Evolutionary conservation across 164 flowering plant species (phyloP).

Genomic region (Euptelea pleiosperma): DNA sequence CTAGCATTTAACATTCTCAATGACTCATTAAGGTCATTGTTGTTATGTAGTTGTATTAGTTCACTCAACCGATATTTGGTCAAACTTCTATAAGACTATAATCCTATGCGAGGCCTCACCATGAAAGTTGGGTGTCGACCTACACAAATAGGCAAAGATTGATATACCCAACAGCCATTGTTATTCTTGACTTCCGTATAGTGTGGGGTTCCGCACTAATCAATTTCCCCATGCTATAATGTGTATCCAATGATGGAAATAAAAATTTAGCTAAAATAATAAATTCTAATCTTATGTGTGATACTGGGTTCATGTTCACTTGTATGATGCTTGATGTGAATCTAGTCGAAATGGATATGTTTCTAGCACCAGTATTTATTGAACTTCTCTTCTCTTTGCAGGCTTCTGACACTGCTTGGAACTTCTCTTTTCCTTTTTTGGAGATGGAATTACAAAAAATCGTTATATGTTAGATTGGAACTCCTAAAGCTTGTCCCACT

Average conservation of each 20-base stretch:
- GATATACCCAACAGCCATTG: no score
- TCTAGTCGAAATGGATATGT: no score
- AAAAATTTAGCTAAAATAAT: no score
- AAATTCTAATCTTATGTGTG: not conserved
- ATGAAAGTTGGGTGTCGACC: no score
- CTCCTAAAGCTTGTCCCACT: constrained; percentile 53
- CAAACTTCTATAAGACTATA: not conserved
- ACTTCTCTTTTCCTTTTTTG: constrained; percentile 80
- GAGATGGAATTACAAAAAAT: constrained; percentile 63
- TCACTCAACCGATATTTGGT: not conserved
- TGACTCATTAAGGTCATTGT: constrained; percentile 68
- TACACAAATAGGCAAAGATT: no score
- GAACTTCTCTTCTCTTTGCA: constrained; percentile 29
- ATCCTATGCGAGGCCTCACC: no score
- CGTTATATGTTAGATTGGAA: constrained; percentile 41
- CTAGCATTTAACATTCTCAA: constrained; percentile 60
- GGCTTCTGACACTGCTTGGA: constrained; percentile 95
- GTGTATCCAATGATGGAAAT: not conserved
- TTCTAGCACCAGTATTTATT: not conserved
- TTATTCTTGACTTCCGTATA: no score
- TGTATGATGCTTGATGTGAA: constrained; percentile 2
- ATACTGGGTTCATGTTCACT: not conserved
- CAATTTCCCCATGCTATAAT: not conserved
- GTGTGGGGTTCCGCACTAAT: not conserved
- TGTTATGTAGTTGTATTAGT: not conserved